Percentiles rank a stretch among this genome's conserved stretches.
These are phyloP conservation scores for Jamesozyma hellenica DNA, from an alignment of 805 yeast genomes.

Conservation along the genomic window DNA sequence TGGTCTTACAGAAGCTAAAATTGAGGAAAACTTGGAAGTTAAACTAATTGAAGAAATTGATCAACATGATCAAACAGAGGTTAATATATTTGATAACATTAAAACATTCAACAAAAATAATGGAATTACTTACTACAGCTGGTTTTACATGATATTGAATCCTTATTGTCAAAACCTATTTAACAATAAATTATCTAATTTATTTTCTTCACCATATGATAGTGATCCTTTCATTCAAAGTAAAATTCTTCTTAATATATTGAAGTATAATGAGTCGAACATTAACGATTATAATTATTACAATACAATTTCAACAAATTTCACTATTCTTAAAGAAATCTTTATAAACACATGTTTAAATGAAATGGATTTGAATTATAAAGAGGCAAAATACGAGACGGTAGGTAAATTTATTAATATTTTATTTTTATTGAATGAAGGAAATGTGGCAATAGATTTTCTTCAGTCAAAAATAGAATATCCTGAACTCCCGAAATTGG, in stretches of 20 bases:
- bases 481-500: conserved; percentile 8
- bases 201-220: conserved; percentile 19
- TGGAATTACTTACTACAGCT: conserved; percentile 10
- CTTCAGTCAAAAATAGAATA: conserved; percentile 30
- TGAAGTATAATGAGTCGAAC: conserved; percentile 16
- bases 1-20: conserved; percentile 10
- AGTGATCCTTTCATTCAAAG: conserved; percentile 23
- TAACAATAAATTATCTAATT: conserved; percentile 15
- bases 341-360: conserved; percentile 61
- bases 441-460: conserved; percentile 32
- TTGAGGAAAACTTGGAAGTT: conserved; percentile 3
- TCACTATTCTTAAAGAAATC: conserved; percentile 36
- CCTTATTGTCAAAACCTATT: conserved; percentile 17
- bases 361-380: conserved; percentile 55
- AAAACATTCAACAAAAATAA: conserved; percentile 8
- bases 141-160: conserved; percentile 13
- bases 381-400: conserved; percentile 35
- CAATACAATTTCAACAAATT: conserved; percentile 13
- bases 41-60: conserved; percentile 2
- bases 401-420: conserved; percentile 26
- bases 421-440: conserved; percentile 32
- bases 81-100: conserved; percentile 15
- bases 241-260: conserved; percentile 15
- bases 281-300: conserved; percentile 12
- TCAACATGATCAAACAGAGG: conserved; percentile 3